phyloP scores from a whole-genome alignment of 345 rosid genomes.

The Punica granatum region DNA sequence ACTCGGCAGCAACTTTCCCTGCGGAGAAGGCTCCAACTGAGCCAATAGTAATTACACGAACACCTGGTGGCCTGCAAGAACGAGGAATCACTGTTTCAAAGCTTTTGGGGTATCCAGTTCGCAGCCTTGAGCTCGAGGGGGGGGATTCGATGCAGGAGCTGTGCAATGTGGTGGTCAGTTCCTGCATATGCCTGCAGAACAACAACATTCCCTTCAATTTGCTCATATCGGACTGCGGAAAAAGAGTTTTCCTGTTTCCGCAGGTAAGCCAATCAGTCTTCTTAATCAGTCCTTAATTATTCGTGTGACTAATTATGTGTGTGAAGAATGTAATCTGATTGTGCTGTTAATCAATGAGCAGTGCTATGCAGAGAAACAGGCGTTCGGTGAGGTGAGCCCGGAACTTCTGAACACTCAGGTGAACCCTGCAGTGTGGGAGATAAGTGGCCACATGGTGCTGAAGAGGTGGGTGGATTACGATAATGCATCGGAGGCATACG shows the following conservation, averaged over 20 bases:
- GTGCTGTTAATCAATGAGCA: conserved; percentile 7
- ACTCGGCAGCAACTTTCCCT: conserved; percentile 28
- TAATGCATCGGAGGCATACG: conserved; percentile 36
- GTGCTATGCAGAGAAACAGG: conserved; percentile 54
- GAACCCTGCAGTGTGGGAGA: conserved; percentile 52
- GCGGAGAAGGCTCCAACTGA: conserved; percentile 34
- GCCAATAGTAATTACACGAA: conserved; percentile 20
- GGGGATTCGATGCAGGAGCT: conserved; percentile 21
- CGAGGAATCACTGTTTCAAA: conserved; percentile 25
- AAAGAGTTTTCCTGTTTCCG: conserved; percentile 30
- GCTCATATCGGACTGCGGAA: conserved; percentile 34
- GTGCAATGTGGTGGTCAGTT: conserved; percentile 25
- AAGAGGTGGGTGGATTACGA: conserved; percentile 38
- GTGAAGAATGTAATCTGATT: not conserved
- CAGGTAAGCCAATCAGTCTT: conserved; percentile 18
- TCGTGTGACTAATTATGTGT: too few species aligned
- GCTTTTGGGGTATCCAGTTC: conserved; percentile 38
- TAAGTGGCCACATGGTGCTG: conserved; percentile 43
- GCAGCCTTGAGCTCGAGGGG: conserved; percentile 34
- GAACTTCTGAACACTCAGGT: conserved; percentile 43
- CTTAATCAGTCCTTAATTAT: not conserved
- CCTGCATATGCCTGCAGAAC: conserved; percentile 37
- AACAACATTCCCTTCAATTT: conserved; percentile 41
- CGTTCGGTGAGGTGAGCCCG: conserved; percentile 33
- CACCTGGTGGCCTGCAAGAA: conserved; percentile 1